Percentiles rank a stretch among this genome's conserved stretches.
Conservation (phyloP, 495 filamentous ascomycete genomes). For the Neurospora sp. region DNA sequence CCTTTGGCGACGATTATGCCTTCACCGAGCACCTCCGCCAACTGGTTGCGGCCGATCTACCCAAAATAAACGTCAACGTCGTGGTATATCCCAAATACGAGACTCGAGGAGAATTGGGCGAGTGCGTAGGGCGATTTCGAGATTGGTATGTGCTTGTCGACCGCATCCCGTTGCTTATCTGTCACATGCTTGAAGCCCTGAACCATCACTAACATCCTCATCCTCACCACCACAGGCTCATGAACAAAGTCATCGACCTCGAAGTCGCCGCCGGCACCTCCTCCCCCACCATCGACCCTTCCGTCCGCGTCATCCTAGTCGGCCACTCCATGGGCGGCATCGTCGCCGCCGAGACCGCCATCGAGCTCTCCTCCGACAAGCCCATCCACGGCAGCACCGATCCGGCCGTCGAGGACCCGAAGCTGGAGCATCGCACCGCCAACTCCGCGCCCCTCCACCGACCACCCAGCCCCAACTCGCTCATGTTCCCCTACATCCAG, state of each 20-base stretch:
- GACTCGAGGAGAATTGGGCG: constrained; percentile 75
- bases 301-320: constrained; percentile 71
- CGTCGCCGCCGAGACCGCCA: constrained; percentile 78
- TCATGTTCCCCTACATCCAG: constrained; percentile 66
- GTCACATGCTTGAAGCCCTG: background rate
- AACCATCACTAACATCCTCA: background rate
- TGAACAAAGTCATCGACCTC: constrained; percentile 86
- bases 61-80: constrained; percentile 58
- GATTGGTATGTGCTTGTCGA: constrained; percentile 58
- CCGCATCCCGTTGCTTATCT: background rate
- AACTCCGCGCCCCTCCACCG: constrained; percentile 17
- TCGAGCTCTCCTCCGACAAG: constrained; percentile 57
- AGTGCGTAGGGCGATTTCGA: constrained; percentile 70
- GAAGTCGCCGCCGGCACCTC: constrained; percentile 77
- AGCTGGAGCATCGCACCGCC: constrained; percentile 5
- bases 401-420: constrained; percentile 1
- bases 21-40: constrained; percentile 68
- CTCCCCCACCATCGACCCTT: constrained; percentile 81
- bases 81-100: constrained; percentile 85
- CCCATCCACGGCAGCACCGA: constrained; percentile 40
- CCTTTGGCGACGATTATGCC: constrained; percentile 54
- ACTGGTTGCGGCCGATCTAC: constrained; percentile 59
- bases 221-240: constrained; percentile 47
- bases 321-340: constrained; percentile 98
- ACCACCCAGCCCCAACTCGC: constrained; percentile 22